These are phyloP conservation scores for Pythium grandisporangium DNA, from an alignment of 352 stramenopile species.

Conservation along the genomic window DNA sequence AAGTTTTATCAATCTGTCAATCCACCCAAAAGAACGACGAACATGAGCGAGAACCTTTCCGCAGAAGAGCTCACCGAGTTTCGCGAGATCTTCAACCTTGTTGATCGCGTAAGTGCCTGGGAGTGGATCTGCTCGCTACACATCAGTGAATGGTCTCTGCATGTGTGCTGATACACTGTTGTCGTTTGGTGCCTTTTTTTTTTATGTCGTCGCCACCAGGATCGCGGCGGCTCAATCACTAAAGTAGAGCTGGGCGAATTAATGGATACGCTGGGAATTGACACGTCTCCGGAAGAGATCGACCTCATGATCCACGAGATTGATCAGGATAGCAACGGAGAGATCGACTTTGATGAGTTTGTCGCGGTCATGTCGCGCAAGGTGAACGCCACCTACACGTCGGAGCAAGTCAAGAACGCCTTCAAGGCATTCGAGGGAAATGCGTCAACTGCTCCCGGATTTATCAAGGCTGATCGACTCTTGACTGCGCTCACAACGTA, in stretches of 20 bases:
- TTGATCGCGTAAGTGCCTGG: conserved; percentile 87
- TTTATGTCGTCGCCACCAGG: no score
- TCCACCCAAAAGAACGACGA: no score
- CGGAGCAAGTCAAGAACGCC: conserved; percentile 88
- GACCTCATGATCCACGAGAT: conserved; percentile 95
- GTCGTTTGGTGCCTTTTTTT: no score
- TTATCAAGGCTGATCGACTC: conserved; percentile 83
- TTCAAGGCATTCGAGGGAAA: conserved; percentile 80
- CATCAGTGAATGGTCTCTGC: neutral
- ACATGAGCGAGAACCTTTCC: conserved; percentile 58
- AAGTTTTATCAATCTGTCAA: no score
- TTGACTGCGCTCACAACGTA: conserved; percentile 85
- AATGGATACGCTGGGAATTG: conserved; percentile 92
- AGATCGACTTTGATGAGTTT: conserved; percentile 95
- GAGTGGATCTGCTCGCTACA: neutral
- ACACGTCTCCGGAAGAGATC: conserved; percentile 90
- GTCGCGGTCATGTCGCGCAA: conserved; percentile 93
- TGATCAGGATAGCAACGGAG: conserved; percentile 91
- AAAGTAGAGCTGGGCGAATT: conserved; percentile 91
- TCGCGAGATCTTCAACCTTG: conserved; percentile 93
- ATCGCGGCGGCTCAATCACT: conserved; percentile 90
- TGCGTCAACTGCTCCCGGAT: conserved; percentile 40
- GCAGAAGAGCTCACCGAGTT: conserved; percentile 87
- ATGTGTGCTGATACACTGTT: no score
- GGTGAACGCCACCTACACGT: conserved; percentile 90